phyloP scores from a whole-genome alignment of 1,139 yeast species.

The Scheffersomyces lignicola region DNA sequence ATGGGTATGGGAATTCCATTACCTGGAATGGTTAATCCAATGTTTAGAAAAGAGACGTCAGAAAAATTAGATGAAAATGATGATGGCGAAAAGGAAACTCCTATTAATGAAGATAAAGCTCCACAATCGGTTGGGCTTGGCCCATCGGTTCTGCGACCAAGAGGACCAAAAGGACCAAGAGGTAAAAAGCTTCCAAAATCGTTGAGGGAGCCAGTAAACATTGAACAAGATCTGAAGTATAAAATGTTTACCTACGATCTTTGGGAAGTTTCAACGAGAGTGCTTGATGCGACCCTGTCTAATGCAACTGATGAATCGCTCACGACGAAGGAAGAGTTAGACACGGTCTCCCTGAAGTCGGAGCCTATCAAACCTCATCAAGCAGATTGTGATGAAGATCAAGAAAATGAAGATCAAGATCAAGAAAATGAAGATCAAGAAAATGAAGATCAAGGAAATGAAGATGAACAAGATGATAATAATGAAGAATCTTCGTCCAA shows the following conservation, averaged over 20 bases:
- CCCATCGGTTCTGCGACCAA: constrained; percentile 28
- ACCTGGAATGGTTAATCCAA: constrained; percentile 57
- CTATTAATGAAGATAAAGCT: not conserved
- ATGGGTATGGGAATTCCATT: constrained; percentile 53
- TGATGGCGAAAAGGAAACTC: constrained; percentile 2
- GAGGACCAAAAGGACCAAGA: constrained; percentile 72
- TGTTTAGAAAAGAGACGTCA: constrained; percentile 10
- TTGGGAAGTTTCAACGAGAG: constrained; percentile 42
- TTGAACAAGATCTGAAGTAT: constrained; percentile 31
- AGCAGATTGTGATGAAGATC: too few relatives aligned
- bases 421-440: constrained; percentile 5
- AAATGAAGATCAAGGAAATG: not conserved
- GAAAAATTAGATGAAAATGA: constrained; percentile 11
- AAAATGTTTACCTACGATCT: constrained; percentile 31
- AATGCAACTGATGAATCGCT: constrained; percentile 2
- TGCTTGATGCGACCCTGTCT: too few relatives aligned
- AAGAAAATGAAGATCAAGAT: too few relatives aligned
- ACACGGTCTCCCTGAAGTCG: constrained; percentile 1
- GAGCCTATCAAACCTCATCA: too few relatives aligned
- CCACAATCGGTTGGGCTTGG: constrained; percentile 22
- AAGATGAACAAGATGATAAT: not conserved
- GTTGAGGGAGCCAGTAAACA: constrained; percentile 47
- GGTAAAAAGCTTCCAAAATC: constrained; percentile 73
- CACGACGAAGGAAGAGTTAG: constrained; percentile 1
- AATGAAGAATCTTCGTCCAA: too few relatives aligned